Percentiles rank a stretch among this genome's conserved stretches.
Conservation (phyloP, 2,329 filamentous ascomycete genomes). For the Tolypocladium guangdongense region DNA sequence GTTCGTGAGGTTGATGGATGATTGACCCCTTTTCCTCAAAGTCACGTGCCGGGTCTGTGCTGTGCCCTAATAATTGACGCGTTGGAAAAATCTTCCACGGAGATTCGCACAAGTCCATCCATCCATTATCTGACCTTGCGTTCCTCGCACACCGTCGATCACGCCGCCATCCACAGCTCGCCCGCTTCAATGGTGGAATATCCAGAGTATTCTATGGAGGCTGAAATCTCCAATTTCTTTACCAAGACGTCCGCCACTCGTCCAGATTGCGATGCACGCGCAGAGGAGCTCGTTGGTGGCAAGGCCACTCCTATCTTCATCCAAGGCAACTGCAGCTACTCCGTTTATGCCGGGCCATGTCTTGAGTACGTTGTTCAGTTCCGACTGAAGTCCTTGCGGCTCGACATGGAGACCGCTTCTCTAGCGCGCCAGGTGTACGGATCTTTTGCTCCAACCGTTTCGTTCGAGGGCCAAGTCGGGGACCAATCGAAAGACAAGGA, state of each 20-base stretch:
- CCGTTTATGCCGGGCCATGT: slow-evolving; percentile 1
- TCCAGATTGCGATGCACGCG: not conserved
- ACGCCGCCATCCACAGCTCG: too few relatives aligned
- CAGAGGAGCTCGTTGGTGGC: slow-evolving; percentile 1
- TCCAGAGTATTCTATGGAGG: not conserved
- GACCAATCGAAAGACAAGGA: slow-evolving; percentile 14
- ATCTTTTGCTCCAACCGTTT: slow-evolving; percentile 14
- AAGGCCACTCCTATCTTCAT: not conserved
- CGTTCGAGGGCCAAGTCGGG: slow-evolving; percentile 17
- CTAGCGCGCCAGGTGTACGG: slow-evolving; percentile 6
- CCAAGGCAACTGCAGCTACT: slow-evolving; percentile 3
- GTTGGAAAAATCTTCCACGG: too few relatives aligned
- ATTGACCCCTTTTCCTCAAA: too few relatives aligned
- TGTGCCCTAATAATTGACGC: too few relatives aligned
- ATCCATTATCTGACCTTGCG: too few relatives aligned
- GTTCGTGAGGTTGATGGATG: too few relatives aligned
- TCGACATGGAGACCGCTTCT: not conserved
- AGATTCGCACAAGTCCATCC: too few relatives aligned
- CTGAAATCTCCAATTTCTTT: slow-evolving; percentile 1
- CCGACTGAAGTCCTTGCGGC: slow-evolving; percentile 1
- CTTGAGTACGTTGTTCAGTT: slow-evolving; percentile 4
- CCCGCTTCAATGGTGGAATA: too few relatives aligned
- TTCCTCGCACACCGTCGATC: too few relatives aligned
- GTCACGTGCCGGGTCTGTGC: too few relatives aligned
- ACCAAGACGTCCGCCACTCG: not conserved